Evolutionary conservation across 192 early-diverging fungal genomes (phyloP), one percentile per base, ranked within the genome.

Genomic region (Umbelopsis isabellina): DNA sequence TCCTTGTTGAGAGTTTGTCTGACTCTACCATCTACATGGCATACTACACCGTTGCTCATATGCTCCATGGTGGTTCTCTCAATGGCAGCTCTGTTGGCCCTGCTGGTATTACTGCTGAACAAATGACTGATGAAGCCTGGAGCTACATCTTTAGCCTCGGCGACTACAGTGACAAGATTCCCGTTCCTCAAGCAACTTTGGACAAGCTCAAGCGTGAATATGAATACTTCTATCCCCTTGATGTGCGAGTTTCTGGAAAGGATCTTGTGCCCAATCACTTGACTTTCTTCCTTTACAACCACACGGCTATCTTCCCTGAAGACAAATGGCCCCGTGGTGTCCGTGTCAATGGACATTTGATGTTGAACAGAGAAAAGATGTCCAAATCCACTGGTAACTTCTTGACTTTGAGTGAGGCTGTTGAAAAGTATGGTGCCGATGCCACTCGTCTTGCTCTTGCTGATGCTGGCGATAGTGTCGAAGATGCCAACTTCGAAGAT

Each of bases 1-100:
- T 87, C 81, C 81, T 99, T 76, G 95, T 99, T 70, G 98, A 99
- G 85, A 95, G 93, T 45, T 85, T 99, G 22, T 93, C 91, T 18
- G 98, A 99, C 77, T 99, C 98, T 20, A 99, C 98, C 23, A 98
- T 99, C 70, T 99, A 99, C 83, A 99, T 99, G 98, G 94, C 98
- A 35, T 99, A 98, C 87, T 99, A 99, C 86, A 98, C 98, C 18
- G 90, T 99, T 37, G 89, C 95, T 8, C 94, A 95, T 76, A 80
- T 97, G 67, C 84, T 99, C 21, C 97, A 99, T 72, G 84, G 83
- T 80, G 91, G 88, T 4, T 90, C 87, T n/a, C 82, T 98, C 5
- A 88, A 99, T 68, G 97, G 96, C 50, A 87, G 88, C 49, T 82
- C 81, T 27, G 81, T 84, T 21, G 96, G 96, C 4, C 86, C 88